Conservation (phyloP, 2,329 filamentous ascomycete species). For the Trichoderma atrobrunneum region DNA sequence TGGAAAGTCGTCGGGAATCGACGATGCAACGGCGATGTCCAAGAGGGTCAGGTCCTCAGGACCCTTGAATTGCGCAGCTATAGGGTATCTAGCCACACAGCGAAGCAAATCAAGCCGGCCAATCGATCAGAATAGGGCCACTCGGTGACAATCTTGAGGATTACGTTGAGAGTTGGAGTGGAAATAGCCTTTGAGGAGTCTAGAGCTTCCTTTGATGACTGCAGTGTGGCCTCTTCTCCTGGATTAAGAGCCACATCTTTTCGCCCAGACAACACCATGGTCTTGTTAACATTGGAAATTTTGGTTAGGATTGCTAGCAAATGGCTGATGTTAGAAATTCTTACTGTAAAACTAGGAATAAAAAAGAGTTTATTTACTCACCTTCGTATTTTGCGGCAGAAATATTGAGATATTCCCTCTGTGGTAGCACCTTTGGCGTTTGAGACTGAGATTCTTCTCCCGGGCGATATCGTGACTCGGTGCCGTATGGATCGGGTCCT, state of each 20-base stretch:
- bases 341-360: too few species aligned
- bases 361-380: slow-evolving; percentile 26
- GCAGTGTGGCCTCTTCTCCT: slow-evolving; percentile 62
- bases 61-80: slow-evolving; percentile 60
- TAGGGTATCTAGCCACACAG: slow-evolving; percentile 68
- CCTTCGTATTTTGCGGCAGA: slow-evolving; percentile 67
- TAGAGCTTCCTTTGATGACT: slow-evolving; percentile 60
- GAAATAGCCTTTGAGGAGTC: slow-evolving; percentile 53
- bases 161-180: slow-evolving; percentile 56
- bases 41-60: slow-evolving; percentile 58
- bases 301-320: slow-evolving; percentile 68
- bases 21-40: slow-evolving; percentile 45
- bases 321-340: slow-evolving; percentile 26
- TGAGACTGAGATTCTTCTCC: slow-evolving; percentile 46
- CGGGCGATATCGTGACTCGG: slow-evolving; percentile 74
- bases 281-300: slow-evolving; percentile 69
- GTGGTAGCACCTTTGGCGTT: slow-evolving; percentile 65
- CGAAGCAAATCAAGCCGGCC: slow-evolving; percentile 84
- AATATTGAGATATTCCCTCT: slow-evolving; percentile 76
- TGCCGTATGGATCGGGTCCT: slow-evolving; percentile 71
- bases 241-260: slow-evolving; percentile 75
- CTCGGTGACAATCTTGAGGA: slow-evolving; percentile 68
- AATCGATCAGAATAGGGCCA: slow-evolving; percentile 83
- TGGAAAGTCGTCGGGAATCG: slow-evolving; percentile 48
- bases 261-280: slow-evolving; percentile 65